phyloP scores from a whole-genome alignment of 2,329 filamentous ascomycete genomes.

The Ophiostoma pallidulum region DNA sequence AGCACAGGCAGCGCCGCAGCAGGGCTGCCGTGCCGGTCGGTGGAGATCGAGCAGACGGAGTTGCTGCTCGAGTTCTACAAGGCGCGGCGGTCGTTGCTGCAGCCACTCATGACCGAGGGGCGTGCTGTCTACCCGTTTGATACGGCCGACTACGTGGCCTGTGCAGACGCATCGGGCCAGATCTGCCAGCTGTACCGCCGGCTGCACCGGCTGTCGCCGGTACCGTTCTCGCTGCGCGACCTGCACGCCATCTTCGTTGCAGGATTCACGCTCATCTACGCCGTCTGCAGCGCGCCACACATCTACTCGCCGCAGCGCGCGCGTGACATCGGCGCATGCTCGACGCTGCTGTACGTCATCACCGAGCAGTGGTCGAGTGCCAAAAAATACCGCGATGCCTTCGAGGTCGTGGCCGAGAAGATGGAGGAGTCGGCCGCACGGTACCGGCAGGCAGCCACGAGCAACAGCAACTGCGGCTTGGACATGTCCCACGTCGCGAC shows the following conservation, averaged over 20 bases:
- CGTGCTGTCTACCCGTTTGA: background rate
- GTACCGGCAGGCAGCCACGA: too few relatives aligned
- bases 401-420: conserved; percentile 24
- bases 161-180: conserved; percentile 11
- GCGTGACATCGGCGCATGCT: conserved; percentile 18
- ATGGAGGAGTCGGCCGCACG: conserved; percentile 6
- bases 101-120: conserved; percentile 11
- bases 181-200: conserved; percentile 13
- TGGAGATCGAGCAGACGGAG: conserved; percentile 3
- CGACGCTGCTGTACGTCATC: conserved; percentile 24
- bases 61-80: conserved; percentile 9
- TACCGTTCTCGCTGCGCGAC: conserved; percentile 10
- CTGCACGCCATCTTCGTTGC: conserved; percentile 14
- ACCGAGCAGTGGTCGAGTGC: conserved; percentile 25
- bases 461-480: too few relatives aligned
- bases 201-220: conserved; percentile 9
- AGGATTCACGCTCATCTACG: conserved; percentile 12
- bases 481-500: too few relatives aligned
- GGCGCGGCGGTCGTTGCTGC: conserved; percentile 6
- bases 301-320: background rate
- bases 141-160: conserved; percentile 3
- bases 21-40: background rate
- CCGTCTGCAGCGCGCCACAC: background rate
- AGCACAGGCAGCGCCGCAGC: too few relatives aligned
- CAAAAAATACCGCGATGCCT: conserved; percentile 24